Percentiles rank a stretch among this genome's conserved stretches.
phyloP scores from a whole-genome alignment of 176 grass and related monocot species.

The Metroxylon sagu region DNA sequence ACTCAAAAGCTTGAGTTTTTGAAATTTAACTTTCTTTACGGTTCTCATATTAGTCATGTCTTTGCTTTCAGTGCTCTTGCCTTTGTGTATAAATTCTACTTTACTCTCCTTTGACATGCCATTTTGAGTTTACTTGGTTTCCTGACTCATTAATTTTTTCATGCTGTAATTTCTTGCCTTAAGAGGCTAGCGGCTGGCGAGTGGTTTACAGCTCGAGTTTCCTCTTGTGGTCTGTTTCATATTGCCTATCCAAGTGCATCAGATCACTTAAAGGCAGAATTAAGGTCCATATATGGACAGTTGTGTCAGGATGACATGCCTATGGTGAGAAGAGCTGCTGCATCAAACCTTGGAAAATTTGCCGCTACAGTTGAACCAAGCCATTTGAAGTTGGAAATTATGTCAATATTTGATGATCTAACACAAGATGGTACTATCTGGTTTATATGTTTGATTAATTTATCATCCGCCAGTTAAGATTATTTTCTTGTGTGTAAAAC shows the following conservation, averaged over 20 bases:
- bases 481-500: no score
- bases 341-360: slow-evolving; percentile 91
- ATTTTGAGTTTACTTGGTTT: slow-evolving; percentile 1
- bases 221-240: slow-evolving; percentile 82
- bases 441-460: background rate
- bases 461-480: no score
- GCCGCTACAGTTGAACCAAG: slow-evolving; percentile 68
- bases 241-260: slow-evolving; percentile 73
- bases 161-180: slow-evolving; percentile 16
- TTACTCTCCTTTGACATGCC: background rate
- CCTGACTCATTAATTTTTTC: background rate
- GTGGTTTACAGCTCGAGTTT: slow-evolving; percentile 88
- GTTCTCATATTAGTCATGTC: no score
- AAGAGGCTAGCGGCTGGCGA: slow-evolving; percentile 75
- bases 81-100: no score
- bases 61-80: no score
- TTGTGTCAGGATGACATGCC: slow-evolving; percentile 97
- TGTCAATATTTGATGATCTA: slow-evolving; percentile 93
- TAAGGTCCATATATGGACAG: slow-evolving; percentile 66
- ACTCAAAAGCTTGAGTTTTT: no score
- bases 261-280: slow-evolving; percentile 66
- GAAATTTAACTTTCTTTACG: no score
- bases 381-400: slow-evolving; percentile 67
- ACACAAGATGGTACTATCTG: slow-evolving; percentile 75
- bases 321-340: slow-evolving; percentile 92